Evolutionary conservation across 164 flowering plant genomes (phyloP), one percentile per base, ranked within the genome.

Genomic region (Umbilicus rupestris): DNA sequence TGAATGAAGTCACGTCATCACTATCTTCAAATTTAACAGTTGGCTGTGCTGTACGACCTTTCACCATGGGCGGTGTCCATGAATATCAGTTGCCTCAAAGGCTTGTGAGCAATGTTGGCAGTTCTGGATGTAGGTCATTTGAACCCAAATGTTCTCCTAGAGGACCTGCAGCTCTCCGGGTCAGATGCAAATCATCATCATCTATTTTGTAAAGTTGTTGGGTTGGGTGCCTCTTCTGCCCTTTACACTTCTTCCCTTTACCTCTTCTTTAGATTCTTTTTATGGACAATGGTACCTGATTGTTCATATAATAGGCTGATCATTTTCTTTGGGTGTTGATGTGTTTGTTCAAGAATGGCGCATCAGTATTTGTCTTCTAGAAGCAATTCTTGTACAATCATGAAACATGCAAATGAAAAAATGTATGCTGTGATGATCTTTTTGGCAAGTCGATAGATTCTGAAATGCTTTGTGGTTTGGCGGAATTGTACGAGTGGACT

Each of bases 151-250:
- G 87, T 77, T 84, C 96, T 14, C 86, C 91, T 0, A 86, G 87
- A 55, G 85, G 82, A n/a, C 83, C 87, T 59, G 76, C 96, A 39
- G 84, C 91, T 37, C 86, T 94, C 74, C 75, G 91, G 77, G 96
- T 88, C 66, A 79, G 96, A 79, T 89, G 80, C 83, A 60, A 30
- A 28, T n/a, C 55, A 49, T 49, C 55, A n/a, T n/a, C n/a, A n/a
- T 49, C n/a, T 9, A 16, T 20, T 49, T 24, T 20, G 55, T 45
- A 12, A 45, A 19, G 4, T 20, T 5, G 7, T 8, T 7, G 55
- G 55, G 55, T 49, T 5, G 19, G 55, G 19, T 2, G 24, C 55
- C 26, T 52, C 22, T 52, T 8, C 15, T 29, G 15, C 22, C 20
- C 7, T 52, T 52, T 22, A 20, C 28, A 52, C 20, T 52, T 29